Percentiles rank a stretch among this genome's conserved stretches.
Conservation (phyloP, 371 early-diverging fungal species). For the Rhizopus microsporus region DNA sequence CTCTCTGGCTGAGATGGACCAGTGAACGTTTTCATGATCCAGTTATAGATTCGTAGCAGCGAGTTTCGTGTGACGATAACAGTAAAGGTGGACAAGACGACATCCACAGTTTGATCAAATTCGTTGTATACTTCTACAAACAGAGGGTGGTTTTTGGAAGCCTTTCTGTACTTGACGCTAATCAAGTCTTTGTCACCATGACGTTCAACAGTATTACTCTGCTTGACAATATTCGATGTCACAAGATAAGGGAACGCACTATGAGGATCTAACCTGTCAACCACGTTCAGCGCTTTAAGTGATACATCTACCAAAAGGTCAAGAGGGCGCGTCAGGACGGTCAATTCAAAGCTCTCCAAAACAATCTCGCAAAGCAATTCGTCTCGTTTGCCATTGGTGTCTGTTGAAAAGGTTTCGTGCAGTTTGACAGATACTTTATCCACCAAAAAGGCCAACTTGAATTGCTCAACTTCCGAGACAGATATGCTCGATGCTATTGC, state of each 20-base stretch:
- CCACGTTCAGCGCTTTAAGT: conserved; percentile 62
- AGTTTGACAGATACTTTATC: conserved; percentile 69
- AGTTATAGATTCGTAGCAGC: conserved; percentile 74
- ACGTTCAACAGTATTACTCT: not conserved
- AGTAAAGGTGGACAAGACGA: conserved; percentile 70
- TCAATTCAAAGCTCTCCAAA: conserved; percentile 58
- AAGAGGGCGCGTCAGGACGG: conserved; percentile 58
- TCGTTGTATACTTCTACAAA: conserved; percentile 57
- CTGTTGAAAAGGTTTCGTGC: conserved; percentile 45
- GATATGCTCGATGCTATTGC: conserved; percentile 18
- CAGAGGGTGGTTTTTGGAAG: conserved; percentile 60
- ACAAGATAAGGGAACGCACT: conserved; percentile 65
- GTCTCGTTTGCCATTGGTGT: conserved; percentile 35
- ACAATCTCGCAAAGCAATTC: conserved; percentile 52
- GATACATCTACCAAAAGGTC: conserved; percentile 64
- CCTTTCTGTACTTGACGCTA: conserved; percentile 60
- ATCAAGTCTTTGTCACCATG: conserved; percentile 47
- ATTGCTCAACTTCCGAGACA: conserved; percentile 54
- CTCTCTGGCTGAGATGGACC: conserved; percentile 20
- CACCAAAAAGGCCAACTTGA: conserved; percentile 73
- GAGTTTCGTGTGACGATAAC: conserved; percentile 72
- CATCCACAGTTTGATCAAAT: conserved; percentile 69
- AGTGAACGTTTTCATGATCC: conserved; percentile 74
- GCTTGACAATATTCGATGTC: conserved; percentile 53
- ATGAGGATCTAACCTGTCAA: conserved; percentile 56